Evolutionary conservation across 2,329 filamentous ascomycete species (phyloP), one percentile per base, ranked within the genome.

Genomic region (Diaporthe vexans): DNA sequence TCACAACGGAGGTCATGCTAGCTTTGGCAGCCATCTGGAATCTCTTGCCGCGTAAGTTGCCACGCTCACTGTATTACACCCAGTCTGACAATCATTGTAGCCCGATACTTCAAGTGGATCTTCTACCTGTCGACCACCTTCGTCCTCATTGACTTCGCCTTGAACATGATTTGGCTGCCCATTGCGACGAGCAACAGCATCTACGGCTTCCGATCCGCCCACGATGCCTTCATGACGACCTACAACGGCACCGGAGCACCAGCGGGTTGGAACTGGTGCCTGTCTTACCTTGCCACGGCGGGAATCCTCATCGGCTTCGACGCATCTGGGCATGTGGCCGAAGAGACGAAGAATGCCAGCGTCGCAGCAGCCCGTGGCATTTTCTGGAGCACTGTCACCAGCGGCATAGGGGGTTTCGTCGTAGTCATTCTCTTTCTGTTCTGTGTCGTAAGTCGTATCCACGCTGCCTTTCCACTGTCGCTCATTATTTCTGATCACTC

Each of bases 301-400:
- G 90, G 89, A 54, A 87, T 91, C 54, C 78, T 91, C 72, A 90
- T 91, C 69, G 90, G 90, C 1, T 91, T 90, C 71, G 90, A 91
- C 79, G 90, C 90, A 0, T 89, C 88, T 0, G 90, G 90, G 2
- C 89, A 91, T 76, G 88, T 91, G 37, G 88, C 88, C 0, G 90
- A 91, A 76, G 90, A 91, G 78, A 91, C 90, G 1, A 89, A 90
- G 79, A 89, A 91, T 75, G 89, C 89, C 3, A 86, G 83, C 26
- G 65, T 88, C 0, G 85, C 87, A n/a, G 89, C 90, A 10, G 90
- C 89, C 0, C 83, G 87, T 33, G 90, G 88, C 48, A 91, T 91
- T 73, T 91, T 91, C 80, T 90, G 87, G 85, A 91, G 89, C 78
- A 90, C 89, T 0, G 84, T 90, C 9, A 87, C 84, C 10, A 90